Evolutionary conservation across 2,329 filamentous ascomycete species (phyloP), one percentile per base, ranked within the genome.

Genomic region (Fonsecaea pedrosoi): DNA sequence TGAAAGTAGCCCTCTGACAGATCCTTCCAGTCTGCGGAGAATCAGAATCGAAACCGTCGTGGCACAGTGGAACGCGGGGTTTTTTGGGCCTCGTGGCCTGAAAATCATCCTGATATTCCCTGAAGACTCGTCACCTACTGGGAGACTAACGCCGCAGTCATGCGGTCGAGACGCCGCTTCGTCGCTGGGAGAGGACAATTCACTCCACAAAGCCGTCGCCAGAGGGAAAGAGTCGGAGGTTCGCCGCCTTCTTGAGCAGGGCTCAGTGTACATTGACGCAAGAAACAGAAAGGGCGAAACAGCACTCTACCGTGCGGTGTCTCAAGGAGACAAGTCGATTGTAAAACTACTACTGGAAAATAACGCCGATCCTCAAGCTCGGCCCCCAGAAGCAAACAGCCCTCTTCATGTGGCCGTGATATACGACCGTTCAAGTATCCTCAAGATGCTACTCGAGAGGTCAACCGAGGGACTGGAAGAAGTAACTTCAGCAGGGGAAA

Each of bases 281-380:
- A 40, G 54, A 57, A 57, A 57, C 21, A 57, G 25, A n/a, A 57
- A 57, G 40, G 35, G 35, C 34, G 54, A 57, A 35, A 57, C 54
- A 10, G 2, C 54, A 25, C 54, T 57, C 35, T 57, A 57, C 34
- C 35, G 54, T 37, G 54, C 54, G 12, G 34, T 57, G 2, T 57
- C 54, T 57, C 54, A 40, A 21, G 54, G 54, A 57, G 54, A 57
- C 8, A 57, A 57, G 35, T 57, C 54, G 54, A 13, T 57, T 13
- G 54, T 57, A 1, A 57, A 57, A 40, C 7, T 57, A 18, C 15
- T 57, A 15, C 34, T 57, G 15, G 54, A 57, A 40, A 21, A 57
- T 12, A 42, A 37, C 35, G 54, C 54, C 35, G 35, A 57, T 40
- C 54, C 54, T n/a, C 15, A 57, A 7, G 54, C 54, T 57, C 54